Evolutionary conservation across 2,329 filamentous ascomycete genomes (phyloP).

Genomic region (Colletotrichum sp.): DNA sequence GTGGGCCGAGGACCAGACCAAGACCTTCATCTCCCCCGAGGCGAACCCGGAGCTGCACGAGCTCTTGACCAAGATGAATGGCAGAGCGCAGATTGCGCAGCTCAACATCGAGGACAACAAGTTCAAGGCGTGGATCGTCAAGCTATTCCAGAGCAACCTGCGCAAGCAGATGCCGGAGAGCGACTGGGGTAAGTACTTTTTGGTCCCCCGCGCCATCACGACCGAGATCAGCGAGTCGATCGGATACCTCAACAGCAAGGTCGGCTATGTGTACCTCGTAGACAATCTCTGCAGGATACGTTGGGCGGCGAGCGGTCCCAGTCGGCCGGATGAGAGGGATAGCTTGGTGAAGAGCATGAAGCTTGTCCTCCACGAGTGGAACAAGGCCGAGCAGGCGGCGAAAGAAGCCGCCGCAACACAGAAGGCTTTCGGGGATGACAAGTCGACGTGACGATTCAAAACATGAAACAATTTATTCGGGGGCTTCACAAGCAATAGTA

Average conservation of each 20-base stretch:
- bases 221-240: constrained; percentile 68
- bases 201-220: constrained; percentile 62
- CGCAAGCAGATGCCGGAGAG: constrained; percentile 52
- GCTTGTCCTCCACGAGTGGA: constrained; percentile 65
- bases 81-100: constrained; percentile 72
- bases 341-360: constrained; percentile 69
- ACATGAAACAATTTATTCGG: neutral
- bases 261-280: constrained; percentile 92
- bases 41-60: constrained; percentile 74
- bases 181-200: constrained; percentile 66
- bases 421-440: neutral
- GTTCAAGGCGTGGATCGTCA: constrained; percentile 66
- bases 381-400: constrained; percentile 41
- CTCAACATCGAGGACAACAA: constrained; percentile 88
- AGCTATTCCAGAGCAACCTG: constrained; percentile 60
- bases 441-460: neutral
- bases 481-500: neutral
- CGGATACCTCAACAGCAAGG: constrained; percentile 83
- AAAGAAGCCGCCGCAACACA: neutral
- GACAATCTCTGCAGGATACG: constrained; percentile 88
- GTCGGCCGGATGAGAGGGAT: constrained; percentile 69
- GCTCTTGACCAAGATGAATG: constrained; percentile 59
- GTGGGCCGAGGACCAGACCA: constrained; percentile 85
- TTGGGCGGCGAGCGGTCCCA: constrained; percentile 86
- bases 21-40: constrained; percentile 69